These are phyloP conservation scores for Stachybotrys echinatus DNA, from an alignment of 2,329 filamentous ascomycete species.

Conservation along the genomic window DNA sequence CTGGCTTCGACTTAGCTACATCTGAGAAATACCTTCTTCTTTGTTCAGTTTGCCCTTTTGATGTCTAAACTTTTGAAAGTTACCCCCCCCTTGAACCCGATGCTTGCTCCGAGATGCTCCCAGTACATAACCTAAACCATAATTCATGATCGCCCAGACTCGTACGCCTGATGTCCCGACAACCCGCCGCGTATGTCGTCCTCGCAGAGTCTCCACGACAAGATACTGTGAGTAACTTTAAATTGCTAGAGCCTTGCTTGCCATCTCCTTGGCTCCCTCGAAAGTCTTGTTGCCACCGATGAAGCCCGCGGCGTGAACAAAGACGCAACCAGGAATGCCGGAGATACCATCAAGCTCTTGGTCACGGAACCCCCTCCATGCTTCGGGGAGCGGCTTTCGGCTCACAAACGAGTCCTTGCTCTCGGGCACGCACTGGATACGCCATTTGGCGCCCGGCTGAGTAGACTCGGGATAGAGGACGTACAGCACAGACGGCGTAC, in stretches of 20 bases:
- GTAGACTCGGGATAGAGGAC: conserved; percentile 84
- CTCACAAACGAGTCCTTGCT: conserved; percentile 84
- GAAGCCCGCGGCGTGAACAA: conserved; percentile 92
- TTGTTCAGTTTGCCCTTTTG: background rate
- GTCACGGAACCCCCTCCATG: conserved; percentile 88
- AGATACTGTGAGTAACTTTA: conserved; percentile 8
- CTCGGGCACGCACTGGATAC: conserved; percentile 86
- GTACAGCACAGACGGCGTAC: conserved; percentile 63
- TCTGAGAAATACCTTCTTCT: background rate
- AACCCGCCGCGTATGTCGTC: no score
- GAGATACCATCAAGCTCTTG: conserved; percentile 71
- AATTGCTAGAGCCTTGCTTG: conserved; percentile 61
- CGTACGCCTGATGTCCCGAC: no score
- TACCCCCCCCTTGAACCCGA: no score
- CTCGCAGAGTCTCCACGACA: no score
- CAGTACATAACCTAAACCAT: background rate
- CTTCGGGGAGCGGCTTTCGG: conserved; percentile 82
- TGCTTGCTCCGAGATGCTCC: background rate
- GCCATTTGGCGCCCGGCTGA: conserved; percentile 72
- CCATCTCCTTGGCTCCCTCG: conserved; percentile 84
- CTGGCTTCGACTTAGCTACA: background rate
- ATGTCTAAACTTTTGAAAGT: background rate
- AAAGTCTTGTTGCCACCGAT: conserved; percentile 93
- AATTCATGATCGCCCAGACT: background rate
- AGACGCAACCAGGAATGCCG: conserved; percentile 71